These are phyloP conservation scores for Herpotrichia juniperi DNA, from an alignment of 2,329 filamentous ascomycete species.

Conservation along the genomic window DNA sequence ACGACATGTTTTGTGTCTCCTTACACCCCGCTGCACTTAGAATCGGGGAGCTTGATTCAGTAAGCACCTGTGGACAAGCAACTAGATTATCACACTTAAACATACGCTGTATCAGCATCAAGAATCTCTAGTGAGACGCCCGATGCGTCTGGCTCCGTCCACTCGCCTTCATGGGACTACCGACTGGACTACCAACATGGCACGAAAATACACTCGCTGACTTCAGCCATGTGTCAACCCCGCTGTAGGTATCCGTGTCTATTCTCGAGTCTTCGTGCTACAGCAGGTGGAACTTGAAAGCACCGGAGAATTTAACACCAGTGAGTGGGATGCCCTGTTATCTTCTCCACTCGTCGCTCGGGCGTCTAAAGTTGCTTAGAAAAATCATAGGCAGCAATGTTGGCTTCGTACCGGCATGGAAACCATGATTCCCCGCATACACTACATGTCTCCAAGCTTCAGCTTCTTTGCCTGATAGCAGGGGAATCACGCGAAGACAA, in stretches of 20 bases:
- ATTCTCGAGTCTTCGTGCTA: background rate
- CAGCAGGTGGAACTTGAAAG: background rate
- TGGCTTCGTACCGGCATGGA: too few species aligned
- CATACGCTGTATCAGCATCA: background rate
- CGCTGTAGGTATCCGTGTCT: background rate
- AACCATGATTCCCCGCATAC: too few species aligned
- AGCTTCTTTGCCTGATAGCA: too few species aligned
- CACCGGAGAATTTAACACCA: slow-evolving; percentile 4
- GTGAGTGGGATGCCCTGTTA: background rate
- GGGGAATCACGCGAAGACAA: too few species aligned
- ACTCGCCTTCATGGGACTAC: background rate
- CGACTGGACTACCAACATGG: background rate
- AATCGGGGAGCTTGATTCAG: background rate
- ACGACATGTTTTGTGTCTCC: background rate
- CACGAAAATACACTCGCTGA: background rate
- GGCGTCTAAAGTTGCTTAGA: too few species aligned
- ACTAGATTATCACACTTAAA: background rate
- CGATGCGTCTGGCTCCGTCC: background rate
- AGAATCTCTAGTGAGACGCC: background rate
- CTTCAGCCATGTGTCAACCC: background rate
- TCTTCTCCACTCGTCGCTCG: too few species aligned
- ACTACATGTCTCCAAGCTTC: too few species aligned
- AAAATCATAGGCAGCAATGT: too few species aligned
- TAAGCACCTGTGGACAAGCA: background rate
- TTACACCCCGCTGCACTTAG: background rate